A percentile compares a stretch with the other conserved stretches of the same genome.
Evolutionary conservation across 1,284 basidiomycete genomes (phyloP).

Genomic region (Athelia psychrophila): DNA sequence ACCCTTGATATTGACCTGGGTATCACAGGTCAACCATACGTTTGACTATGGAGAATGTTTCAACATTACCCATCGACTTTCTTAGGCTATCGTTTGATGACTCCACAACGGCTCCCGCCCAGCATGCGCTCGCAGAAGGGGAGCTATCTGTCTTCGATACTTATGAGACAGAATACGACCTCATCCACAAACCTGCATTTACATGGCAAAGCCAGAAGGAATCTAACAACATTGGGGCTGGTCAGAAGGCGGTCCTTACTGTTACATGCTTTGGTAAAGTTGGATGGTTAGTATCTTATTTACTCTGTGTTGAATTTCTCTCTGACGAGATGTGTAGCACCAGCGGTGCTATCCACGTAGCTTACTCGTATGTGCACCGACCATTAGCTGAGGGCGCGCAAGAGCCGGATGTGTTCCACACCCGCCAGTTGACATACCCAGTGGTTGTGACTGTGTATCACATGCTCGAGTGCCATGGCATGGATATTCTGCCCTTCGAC

Average conservation of each 20-base stretch:
- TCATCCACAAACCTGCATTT: conserved; percentile 80
- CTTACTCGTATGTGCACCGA: conserved; percentile 74
- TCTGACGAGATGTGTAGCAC: conserved; percentile 45
- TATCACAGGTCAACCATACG: conserved; percentile 69
- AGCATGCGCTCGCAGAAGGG: conserved; percentile 75
- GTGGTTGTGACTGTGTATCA: conserved; percentile 91
- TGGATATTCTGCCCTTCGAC: conserved; percentile 73
- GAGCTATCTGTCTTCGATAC: conserved; percentile 81
- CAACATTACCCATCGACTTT: conserved; percentile 80
- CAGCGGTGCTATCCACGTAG: conserved; percentile 75
- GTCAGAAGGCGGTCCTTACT: conserved; percentile 64
- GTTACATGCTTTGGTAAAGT: conserved; percentile 85
- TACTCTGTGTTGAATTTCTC: conserved; percentile 2
- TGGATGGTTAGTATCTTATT: conserved; percentile 66
- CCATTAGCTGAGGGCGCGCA: conserved; percentile 29
- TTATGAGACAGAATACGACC: conserved; percentile 88
- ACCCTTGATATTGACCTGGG: conserved; percentile 10
- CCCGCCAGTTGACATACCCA: conserved; percentile 81
- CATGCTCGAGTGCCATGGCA: conserved; percentile 81
- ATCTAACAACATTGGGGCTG: conserved; percentile 61
- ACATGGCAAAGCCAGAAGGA: conserved; percentile 64
- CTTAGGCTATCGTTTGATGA: conserved; percentile 86
- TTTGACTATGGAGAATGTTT: conserved; percentile 88
- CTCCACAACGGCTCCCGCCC: conserved; percentile 77
- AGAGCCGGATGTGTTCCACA: conserved; percentile 63